Percentiles rank a stretch among this genome's conserved stretches.
Conservation (phyloP, 805 yeast species). For the Torulaspora gathmanii region DNA sequence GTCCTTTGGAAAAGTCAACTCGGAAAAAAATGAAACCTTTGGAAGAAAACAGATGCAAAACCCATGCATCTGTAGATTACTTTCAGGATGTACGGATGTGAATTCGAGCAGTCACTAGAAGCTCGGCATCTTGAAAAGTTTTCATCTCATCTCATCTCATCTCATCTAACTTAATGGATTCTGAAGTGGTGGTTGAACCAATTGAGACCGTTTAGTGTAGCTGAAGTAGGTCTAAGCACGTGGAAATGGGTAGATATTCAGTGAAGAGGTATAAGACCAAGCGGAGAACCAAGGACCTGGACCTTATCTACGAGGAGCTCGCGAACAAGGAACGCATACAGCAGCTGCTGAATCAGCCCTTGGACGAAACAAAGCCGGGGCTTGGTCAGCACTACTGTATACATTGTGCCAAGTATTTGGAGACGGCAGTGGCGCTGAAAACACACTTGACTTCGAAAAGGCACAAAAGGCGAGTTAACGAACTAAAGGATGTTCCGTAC, state of each 20-base stretch:
- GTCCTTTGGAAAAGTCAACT: slow-evolving; percentile 5
- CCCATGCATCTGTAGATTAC: background rate
- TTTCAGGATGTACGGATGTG: slow-evolving; percentile 6
- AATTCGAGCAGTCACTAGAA: slow-evolving; percentile 2
- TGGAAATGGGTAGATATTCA: slow-evolving; percentile 76
- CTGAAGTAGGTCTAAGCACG: background rate
- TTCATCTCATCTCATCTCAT: slow-evolving; percentile 16
- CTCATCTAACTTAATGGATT: slow-evolving; percentile 10
- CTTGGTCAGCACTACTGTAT: slow-evolving; percentile 91
- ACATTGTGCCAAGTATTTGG: slow-evolving; percentile 90
- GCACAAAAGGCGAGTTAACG: slow-evolving; percentile 83
- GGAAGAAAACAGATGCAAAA: too few species aligned
- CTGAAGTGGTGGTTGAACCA: background rate
- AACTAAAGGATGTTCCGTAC: slow-evolving; percentile 72
- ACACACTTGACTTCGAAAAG: slow-evolving; percentile 70
- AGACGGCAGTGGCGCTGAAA: slow-evolving; percentile 65
- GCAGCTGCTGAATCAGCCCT: slow-evolving; percentile 68
- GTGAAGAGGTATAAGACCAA: slow-evolving; percentile 85
- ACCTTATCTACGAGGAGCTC: slow-evolving; percentile 74
- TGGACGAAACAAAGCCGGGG: slow-evolving; percentile 90
- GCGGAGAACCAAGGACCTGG: slow-evolving; percentile 80
- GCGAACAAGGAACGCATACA: slow-evolving; percentile 58
- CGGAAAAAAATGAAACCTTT: background rate
- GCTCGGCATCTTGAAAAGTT: background rate
- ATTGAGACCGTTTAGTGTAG: background rate